A percentile compares a stretch with the other conserved stretches of the same genome.
Conservation (phyloP, 768 basidiomycete genomes). For the Leucocoprinus leucothites region DNA sequence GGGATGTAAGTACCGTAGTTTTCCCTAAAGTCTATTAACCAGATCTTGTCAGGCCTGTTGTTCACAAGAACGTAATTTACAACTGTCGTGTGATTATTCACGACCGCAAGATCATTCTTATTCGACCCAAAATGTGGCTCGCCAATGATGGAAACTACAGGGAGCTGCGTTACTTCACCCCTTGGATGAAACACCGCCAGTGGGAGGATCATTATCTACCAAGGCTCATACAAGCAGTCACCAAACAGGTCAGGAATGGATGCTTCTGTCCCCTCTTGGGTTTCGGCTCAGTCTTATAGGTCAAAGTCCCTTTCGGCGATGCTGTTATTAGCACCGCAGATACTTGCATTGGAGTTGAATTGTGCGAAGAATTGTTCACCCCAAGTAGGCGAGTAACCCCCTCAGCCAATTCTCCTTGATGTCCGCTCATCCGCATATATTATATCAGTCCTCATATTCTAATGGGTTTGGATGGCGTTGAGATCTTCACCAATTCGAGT, state of each 20-base stretch:
- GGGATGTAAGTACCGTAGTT: slow-evolving; percentile 69
- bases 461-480: slow-evolving; percentile 98
- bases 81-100: slow-evolving; percentile 93
- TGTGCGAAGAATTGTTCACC: slow-evolving; percentile 98
- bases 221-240: slow-evolving; percentile 82
- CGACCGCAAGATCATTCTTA: slow-evolving; percentile 83
- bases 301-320: slow-evolving; percentile 93
- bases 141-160: slow-evolving; percentile 99
- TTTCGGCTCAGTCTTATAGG: slow-evolving; percentile 35
- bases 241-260: slow-evolving; percentile 64
- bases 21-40: not conserved
- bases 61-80: slow-evolving; percentile 98
- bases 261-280: not conserved
- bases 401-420: not conserved
- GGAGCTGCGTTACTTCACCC: slow-evolving; percentile 85
- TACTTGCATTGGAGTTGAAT: slow-evolving; percentile 94
- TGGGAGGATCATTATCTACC: slow-evolving; percentile 93
- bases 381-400: slow-evolving; percentile 78
- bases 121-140: slow-evolving; percentile 99
- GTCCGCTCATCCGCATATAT: not conserved
- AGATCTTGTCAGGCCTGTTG: slow-evolving; percentile 70
- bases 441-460: slow-evolving; percentile 82
- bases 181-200: slow-evolving; percentile 88
- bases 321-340: slow-evolving; percentile 91
- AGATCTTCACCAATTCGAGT: slow-evolving; percentile 98